Base-by-base conservation (phyloP, 352 stramenopile species). In the Aphanomyces invadans region DNA sequence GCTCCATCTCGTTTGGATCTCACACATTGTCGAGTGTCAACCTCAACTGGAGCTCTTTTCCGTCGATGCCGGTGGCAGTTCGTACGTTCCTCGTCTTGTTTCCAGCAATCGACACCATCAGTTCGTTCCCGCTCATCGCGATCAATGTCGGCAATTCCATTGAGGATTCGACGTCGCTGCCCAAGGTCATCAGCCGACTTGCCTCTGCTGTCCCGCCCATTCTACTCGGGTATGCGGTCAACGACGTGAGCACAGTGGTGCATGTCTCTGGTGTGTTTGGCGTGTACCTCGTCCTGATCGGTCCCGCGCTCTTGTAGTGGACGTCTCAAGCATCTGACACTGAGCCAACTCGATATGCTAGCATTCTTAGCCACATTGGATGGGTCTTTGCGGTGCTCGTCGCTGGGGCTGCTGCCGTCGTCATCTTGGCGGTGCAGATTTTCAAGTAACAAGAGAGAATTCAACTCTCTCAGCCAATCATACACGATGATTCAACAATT, bases 121-220 rank as follows among this genome's bases (percentile, higher is more conserved):
- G 60, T 42, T 62, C 79, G 10, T 82, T 80, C 63, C 75, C 75
- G 5, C 65, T 82, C 29, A 82, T 82, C 62, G 75, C 75, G 1
- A 78, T 74, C 64, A 81, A 72, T 29, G 56, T 82, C 32, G 75
- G 74, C 15, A 79, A 79, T 56, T 76, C 73, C 45, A 36, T 80
- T 4, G 21, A 60, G n/a, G 66, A 62, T 21, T 11, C 72, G 11
- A 45, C 29, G 54, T 21, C 32, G 42, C 19, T 15, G 52, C 51
- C 52, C 32, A 65, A 44, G 2, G 59, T 77, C 5, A 60, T 72
- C 33, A 80, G 69, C 57, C 55, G 72, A 25, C 39, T 82, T 1
- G 55, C 77, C 4, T 74, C 74, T 4, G 65, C 74, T 9, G 25
- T 79, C 4, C 75, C 75, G 11, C 74, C 74, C 46, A 63, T 82